Evolutionary conservation across 2,329 filamentous ascomycete species (phyloP).

Genomic region (Sporothrix brasiliensis): DNA sequence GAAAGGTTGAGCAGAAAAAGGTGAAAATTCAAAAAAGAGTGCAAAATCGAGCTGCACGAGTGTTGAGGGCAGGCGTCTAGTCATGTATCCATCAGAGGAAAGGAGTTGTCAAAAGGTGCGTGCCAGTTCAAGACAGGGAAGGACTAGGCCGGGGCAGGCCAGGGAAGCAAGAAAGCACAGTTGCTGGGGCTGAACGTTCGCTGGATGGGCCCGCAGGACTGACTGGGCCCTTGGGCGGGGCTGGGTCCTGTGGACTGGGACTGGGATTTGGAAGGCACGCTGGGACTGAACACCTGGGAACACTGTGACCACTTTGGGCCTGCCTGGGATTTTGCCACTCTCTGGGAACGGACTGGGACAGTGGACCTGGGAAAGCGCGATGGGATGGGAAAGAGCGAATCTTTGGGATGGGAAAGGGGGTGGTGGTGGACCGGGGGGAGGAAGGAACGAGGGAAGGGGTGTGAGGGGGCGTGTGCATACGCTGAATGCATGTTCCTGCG

Average conservation of each 20-base stretch:
- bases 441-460: slow-evolving; percentile 6
- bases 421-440: slow-evolving; percentile 25
- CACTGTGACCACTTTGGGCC: background rate
- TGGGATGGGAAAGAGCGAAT: slow-evolving; percentile 31
- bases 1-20: background rate
- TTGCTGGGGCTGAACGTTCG: slow-evolving; percentile 9
- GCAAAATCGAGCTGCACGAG: background rate
- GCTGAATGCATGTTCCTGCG: slow-evolving; percentile 23
- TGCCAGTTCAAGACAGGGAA: slow-evolving; percentile 19
- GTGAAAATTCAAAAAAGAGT: slow-evolving; percentile 21
- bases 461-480: slow-evolving; percentile 30
- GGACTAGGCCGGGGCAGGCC: background rate
- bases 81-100: slow-evolving; percentile 32
- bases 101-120: slow-evolving; percentile 26
- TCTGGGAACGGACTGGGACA: slow-evolving; percentile 25
- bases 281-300: slow-evolving; percentile 30
- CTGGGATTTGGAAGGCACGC: slow-evolving; percentile 1
- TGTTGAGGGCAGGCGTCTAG: slow-evolving; percentile 31
- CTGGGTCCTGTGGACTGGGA: slow-evolving; percentile 14
- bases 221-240: background rate
- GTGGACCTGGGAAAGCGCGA: slow-evolving; percentile 25
- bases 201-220: background rate
- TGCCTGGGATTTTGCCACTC: background rate
- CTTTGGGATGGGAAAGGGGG: slow-evolving; percentile 33
- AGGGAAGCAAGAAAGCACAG: slow-evolving; percentile 13